phyloP scores from a whole-genome alignment of 192 early-diverging fungal species.

The Backusella luteola region DNA sequence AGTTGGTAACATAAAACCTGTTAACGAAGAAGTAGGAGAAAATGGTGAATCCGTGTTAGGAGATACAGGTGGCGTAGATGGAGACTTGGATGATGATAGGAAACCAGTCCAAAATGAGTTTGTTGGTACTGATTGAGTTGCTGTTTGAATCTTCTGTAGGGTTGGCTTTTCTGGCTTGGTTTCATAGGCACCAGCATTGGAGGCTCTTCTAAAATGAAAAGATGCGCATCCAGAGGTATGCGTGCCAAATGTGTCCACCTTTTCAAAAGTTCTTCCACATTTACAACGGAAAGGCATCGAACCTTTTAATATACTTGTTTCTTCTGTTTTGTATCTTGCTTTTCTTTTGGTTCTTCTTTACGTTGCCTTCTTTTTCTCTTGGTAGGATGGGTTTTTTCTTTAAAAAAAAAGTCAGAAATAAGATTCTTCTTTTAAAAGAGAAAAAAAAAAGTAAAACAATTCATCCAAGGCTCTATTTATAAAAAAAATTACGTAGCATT shows the following conservation, averaged over 20 bases:
- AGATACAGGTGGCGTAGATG: conserved; percentile 8
- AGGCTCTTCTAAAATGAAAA: conserved; percentile 33
- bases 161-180: not conserved
- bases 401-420: not conserved
- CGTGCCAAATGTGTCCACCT: conserved; percentile 34
- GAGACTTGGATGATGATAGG: conserved; percentile 4
- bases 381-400: not conserved
- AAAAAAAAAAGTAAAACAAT: not conserved
- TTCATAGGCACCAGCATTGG: conserved; percentile 15
- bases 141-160: not conserved
- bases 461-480: not conserved
- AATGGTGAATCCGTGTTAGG: not conserved
- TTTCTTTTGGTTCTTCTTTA: not conserved
- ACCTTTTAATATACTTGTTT: not conserved
- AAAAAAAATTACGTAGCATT: not conserved
- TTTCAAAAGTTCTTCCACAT: conserved; percentile 45
- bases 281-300: conserved; percentile 44
- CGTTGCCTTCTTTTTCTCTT: not conserved
- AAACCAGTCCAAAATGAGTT: conserved; percentile 11
- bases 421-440: not conserved
- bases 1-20: conserved; percentile 32
- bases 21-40: not conserved
- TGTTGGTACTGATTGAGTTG: not conserved
- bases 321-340: not conserved
- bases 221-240: conserved; percentile 39